Base-by-base conservation (phyloP, 2,329 filamentous ascomycete genomes). In the Calcarisporium arbuscula region DNA sequence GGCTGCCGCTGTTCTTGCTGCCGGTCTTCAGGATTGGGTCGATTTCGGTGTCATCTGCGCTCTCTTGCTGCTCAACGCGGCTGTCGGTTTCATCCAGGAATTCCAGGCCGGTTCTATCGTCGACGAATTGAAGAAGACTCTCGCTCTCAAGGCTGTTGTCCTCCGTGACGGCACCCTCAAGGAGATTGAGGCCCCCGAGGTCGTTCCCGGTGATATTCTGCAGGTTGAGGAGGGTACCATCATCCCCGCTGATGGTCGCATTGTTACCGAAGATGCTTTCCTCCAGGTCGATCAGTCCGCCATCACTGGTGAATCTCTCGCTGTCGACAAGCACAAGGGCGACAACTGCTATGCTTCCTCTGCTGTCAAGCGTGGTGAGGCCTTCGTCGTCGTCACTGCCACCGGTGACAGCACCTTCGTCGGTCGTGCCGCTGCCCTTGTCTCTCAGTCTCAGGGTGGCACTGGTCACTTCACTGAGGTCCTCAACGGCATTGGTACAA, bases 201-300 rank as follows among this genome's bases (percentile, higher is more conserved):
- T 94, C 44, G 87, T 94, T 43, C 85, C 87, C 47, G 87, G 87
- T 61, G 87, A 94, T 68, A 89, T 94, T 52, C 72, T 94, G 42
- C 82, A 89, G 61, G 75, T 94, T 44, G 86, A 94, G 62, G 87
- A 94, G 74, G 88, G 87, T 64, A 90, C 85, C 44, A 94, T 94
- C 50, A 85, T 94, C 49, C 85, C 87, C 44, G 88, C 87, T 47
- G 88, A 95, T 62, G 87, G 87, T 49, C 82, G 82, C 47, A 82
- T 94, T 51, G 79, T 92, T 44, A 88, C 85, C 52, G 82, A 89
- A 50, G 80, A 82, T 58, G 82, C 85, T 41, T 88, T 87, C 70
- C 74, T 90, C 42, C 87, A 94, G 66, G 82, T 94, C 45, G 87
- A 95, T 62, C 88, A 94, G 69, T 94, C 87, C 41, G 80, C 85